phyloP scores from a whole-genome alignment of 2,329 filamentous ascomycete genomes.

The Diplodia seriata region DNA sequence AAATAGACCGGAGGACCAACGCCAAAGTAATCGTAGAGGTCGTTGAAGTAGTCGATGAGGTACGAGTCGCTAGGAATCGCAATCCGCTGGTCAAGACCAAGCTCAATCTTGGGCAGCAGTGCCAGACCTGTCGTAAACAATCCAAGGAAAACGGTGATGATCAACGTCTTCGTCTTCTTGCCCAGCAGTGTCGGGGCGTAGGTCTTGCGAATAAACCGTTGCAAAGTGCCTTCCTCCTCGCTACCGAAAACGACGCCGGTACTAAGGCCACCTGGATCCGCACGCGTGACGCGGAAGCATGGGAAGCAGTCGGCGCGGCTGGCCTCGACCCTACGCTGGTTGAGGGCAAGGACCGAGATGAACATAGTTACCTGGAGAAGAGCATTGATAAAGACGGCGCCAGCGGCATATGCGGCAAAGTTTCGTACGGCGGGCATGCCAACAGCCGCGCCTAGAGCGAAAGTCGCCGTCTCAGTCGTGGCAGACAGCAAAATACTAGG shows the following conservation, averaged over 20 bases:
- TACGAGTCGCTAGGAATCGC: slow-evolving; percentile 95
- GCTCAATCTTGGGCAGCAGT: slow-evolving; percentile 80
- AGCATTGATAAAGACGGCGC: slow-evolving; percentile 96
- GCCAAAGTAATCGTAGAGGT: slow-evolving; percentile 90
- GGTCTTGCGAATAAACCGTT: slow-evolving; percentile 85
- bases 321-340: slow-evolving; percentile 88
- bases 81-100: slow-evolving; percentile 93
- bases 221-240: slow-evolving; percentile 82
- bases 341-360: slow-evolving; percentile 86
- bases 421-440: slow-evolving; percentile 98
- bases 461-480: slow-evolving; percentile 91
- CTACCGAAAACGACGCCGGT: slow-evolving; percentile 71
- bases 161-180: slow-evolving; percentile 76
- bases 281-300: slow-evolving; percentile 80
- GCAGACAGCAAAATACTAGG: slow-evolving; percentile 95
- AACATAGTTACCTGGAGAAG: slow-evolving; percentile 98
- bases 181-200: slow-evolving; percentile 85
- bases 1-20: slow-evolving; percentile 96
- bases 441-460: slow-evolving; percentile 89
- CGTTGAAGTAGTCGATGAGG: slow-evolving; percentile 94
- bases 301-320: slow-evolving; percentile 91
- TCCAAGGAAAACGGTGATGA: slow-evolving; percentile 84
- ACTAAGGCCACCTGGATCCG: slow-evolving; percentile 71
- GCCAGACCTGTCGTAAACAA: slow-evolving; percentile 86
- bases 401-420: slow-evolving; percentile 95